Percentiles rank a stretch among this genome's conserved stretches.
These are phyloP conservation scores for Auricularia cornea DNA, from an alignment of 768 basidiomycete species.

Conservation along the genomic window DNA sequence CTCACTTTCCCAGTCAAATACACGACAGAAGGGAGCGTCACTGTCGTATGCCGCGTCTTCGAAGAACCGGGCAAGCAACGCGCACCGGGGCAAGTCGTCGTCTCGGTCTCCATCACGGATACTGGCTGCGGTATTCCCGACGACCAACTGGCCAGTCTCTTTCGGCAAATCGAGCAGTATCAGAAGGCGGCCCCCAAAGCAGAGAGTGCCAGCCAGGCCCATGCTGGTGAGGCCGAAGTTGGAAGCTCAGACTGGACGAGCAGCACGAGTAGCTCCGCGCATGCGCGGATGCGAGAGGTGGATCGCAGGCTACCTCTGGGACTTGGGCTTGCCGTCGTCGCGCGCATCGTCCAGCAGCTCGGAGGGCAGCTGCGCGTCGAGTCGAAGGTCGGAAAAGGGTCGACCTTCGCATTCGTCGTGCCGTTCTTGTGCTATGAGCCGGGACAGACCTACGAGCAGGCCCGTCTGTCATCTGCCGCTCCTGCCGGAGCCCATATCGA, in stretches of 20 bases:
- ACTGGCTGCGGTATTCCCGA: conserved; percentile 64
- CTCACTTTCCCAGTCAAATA: conserved; percentile 53
- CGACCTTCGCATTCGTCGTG: conserved; percentile 63
- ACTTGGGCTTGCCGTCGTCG: conserved; percentile 72
- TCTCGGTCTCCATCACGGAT: conserved; percentile 65
- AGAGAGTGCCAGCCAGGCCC: no score
- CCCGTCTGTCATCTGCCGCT: neutral
- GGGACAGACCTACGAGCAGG: neutral
- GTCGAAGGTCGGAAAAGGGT: conserved; percentile 56
- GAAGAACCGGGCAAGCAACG: conserved; percentile 45
- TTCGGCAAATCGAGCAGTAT: conserved; percentile 59
- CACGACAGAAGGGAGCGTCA: conserved; percentile 52
- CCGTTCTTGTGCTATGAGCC: conserved; percentile 43
- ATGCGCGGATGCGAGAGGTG: no score
- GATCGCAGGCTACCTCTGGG: conserved; percentile 33
- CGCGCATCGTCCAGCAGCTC: conserved; percentile 69
- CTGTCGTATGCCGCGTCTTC: conserved; percentile 45
- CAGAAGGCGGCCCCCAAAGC: no score
- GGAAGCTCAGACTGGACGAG: no score
- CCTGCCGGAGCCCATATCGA: no score
- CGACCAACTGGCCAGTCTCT: conserved; percentile 66
- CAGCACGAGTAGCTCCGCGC: no score
- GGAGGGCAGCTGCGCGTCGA: conserved; percentile 75
- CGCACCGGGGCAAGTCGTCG: conserved; percentile 38
- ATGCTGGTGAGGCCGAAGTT: neutral